Percentiles rank a stretch among this genome's conserved stretches.
These are phyloP conservation scores for Kregervanrija fluxuum DNA, from an alignment of 805 yeast species.

Conservation along the genomic window DNA sequence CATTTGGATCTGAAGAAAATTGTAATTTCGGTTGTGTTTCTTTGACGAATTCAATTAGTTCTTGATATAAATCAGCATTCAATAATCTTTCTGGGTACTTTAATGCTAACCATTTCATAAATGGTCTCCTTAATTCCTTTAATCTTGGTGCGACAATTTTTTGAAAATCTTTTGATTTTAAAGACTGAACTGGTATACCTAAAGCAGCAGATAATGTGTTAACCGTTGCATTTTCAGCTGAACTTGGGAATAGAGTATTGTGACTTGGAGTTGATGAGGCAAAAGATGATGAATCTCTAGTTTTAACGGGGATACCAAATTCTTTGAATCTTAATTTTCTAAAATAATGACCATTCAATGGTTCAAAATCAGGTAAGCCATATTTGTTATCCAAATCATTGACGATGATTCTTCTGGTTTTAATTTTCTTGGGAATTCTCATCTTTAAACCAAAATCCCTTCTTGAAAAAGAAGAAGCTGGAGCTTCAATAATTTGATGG, in stretches of 20 bases:
- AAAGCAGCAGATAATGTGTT: slow-evolving; percentile 23
- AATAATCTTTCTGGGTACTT: slow-evolving; percentile 38
- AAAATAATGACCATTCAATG: slow-evolving; percentile 51
- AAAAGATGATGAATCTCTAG: slow-evolving; percentile 8
- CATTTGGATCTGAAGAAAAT: slow-evolving; percentile 4
- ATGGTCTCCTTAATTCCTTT: slow-evolving; percentile 42
- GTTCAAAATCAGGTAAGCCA: slow-evolving; percentile 65
- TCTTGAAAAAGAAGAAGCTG: slow-evolving; percentile 53
- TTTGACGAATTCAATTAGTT: slow-evolving; percentile 35
- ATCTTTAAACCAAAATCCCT: slow-evolving; percentile 75
- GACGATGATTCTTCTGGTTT: slow-evolving; percentile 50
- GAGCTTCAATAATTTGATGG: slow-evolving; percentile 67
- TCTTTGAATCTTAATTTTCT: slow-evolving; percentile 64
- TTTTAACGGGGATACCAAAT: slow-evolving; percentile 44
- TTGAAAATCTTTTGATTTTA: slow-evolving; percentile 15
- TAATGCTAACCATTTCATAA: slow-evolving; percentile 46
- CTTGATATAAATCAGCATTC: slow-evolving; percentile 29
- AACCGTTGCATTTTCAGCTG: slow-evolving; percentile 15
- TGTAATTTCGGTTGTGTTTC: slow-evolving; percentile 13
- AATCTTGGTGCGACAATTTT: slow-evolving; percentile 31
- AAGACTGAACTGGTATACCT: slow-evolving; percentile 18
- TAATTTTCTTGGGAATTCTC: slow-evolving; percentile 55
- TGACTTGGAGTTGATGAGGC: neutral
- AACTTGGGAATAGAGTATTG: slow-evolving; percentile 37
- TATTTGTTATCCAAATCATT: slow-evolving; percentile 63